These are phyloP conservation scores for Mycena galopus DNA, from an alignment of 768 basidiomycete genomes.

Conservation along the genomic window DNA sequence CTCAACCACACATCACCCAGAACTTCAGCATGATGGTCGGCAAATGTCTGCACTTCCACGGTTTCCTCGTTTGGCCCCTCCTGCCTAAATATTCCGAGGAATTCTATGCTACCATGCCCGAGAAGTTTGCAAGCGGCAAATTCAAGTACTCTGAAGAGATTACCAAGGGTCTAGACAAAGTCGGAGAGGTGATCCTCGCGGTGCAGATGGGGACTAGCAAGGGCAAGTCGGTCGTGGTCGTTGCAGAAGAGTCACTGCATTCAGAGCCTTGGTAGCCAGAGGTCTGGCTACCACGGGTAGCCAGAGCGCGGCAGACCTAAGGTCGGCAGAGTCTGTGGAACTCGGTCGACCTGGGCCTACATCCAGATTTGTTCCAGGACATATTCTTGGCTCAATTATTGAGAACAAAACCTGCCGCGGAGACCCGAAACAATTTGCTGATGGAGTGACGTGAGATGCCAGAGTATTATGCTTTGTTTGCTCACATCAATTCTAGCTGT, in stretches of 20 bases:
- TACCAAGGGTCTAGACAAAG: slow-evolving; percentile 46
- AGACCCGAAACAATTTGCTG: too few species aligned
- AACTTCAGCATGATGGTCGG: slow-evolving; percentile 49
- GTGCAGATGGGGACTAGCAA: slow-evolving; percentile 50
- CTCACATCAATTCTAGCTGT: too few species aligned
- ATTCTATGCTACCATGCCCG: slow-evolving; percentile 49
- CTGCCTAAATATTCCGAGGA: slow-evolving; percentile 43
- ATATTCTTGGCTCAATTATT: too few species aligned
- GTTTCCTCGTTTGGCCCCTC: slow-evolving; percentile 47
- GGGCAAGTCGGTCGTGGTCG: slow-evolving; percentile 37
- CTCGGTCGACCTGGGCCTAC: too few species aligned
- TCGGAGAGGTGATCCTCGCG: slow-evolving; percentile 44
- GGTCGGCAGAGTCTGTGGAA: too few species aligned
- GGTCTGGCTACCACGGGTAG: too few species aligned
- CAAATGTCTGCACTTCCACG: slow-evolving; percentile 54
- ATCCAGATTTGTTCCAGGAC: too few species aligned
- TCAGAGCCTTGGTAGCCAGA: too few species aligned
- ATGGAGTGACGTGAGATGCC: too few species aligned
- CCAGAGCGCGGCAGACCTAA: too few species aligned
- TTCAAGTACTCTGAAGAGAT: slow-evolving; percentile 51
- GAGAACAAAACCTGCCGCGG: too few species aligned
- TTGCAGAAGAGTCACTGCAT: slow-evolving; percentile 26
- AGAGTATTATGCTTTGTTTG: too few species aligned
- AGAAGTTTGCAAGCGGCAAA: slow-evolving; percentile 44
- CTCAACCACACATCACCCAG: slow-evolving; percentile 40